Percentiles rank a stretch among this genome's conserved stretches.
Conservation (phyloP, 768 basidiomycete species). For the Polyporus arcularius region DNA sequence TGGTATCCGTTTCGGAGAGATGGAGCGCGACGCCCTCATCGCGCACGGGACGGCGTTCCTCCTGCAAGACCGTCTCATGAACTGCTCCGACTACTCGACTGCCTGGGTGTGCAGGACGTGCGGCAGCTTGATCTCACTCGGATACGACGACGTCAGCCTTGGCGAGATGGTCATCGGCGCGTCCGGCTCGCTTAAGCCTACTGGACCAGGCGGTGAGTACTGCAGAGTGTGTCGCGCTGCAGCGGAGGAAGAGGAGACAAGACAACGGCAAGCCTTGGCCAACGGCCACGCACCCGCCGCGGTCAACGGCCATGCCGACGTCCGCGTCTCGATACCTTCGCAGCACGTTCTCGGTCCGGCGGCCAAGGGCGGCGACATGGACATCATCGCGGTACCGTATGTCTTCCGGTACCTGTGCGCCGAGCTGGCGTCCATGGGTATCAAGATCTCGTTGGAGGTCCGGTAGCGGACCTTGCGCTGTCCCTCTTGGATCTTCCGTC, state of each 20-base stretch:
- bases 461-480: constrained; percentile 35
- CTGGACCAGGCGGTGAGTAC: constrained; percentile 87
- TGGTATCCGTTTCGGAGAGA: constrained; percentile 99
- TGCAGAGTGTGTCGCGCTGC: constrained; percentile 88
- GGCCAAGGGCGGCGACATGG: constrained; percentile 79
- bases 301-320: constrained; percentile 44
- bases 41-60: constrained; percentile 99
- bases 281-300: constrained; percentile 50
- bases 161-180: constrained; percentile 60
- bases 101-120: constrained; percentile 98
- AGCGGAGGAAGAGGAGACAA: constrained; percentile 63
- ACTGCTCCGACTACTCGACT: constrained; percentile 99
- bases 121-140: constrained; percentile 92
- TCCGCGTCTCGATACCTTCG: constrained; percentile 66
- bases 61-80: constrained; percentile 98
- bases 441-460: constrained; percentile 83
- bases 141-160: constrained; percentile 86
- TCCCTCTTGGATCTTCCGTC: neutral
- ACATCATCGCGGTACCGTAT: constrained; percentile 94
- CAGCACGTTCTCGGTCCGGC: constrained; percentile 61
- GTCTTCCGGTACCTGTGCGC: constrained; percentile 94
- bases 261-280: constrained; percentile 58
- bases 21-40: constrained; percentile 98
- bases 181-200: constrained; percentile 52
- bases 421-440: constrained; percentile 98